Conservation (phyloP, 2,329 filamentous ascomycete species). For the Cadophora sp. region DNA sequence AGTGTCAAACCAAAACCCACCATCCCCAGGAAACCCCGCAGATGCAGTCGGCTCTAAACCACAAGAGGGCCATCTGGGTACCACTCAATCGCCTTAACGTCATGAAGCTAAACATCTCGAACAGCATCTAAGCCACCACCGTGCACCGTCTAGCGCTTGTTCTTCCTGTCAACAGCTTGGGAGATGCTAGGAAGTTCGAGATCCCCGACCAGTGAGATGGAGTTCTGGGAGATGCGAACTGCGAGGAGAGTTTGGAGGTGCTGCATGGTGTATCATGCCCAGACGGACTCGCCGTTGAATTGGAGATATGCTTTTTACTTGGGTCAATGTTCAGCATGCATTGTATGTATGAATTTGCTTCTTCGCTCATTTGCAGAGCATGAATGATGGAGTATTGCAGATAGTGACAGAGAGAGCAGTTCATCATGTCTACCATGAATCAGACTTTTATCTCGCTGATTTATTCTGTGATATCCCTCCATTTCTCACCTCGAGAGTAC, state of each 20-base stretch:
- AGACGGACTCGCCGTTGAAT: slow-evolving; percentile 6
- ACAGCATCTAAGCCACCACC: slow-evolving; percentile 21
- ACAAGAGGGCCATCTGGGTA: neutral
- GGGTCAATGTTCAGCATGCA: neutral
- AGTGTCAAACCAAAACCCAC: neutral
- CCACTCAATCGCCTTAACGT: slow-evolving; percentile 13
- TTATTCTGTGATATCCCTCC: neutral
- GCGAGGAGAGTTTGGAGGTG: slow-evolving; percentile 3
- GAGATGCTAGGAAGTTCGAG: neutral
- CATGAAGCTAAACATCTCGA: slow-evolving; percentile 2
- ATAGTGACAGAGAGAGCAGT: neutral
- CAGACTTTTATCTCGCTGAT: neutral
- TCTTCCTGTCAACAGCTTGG: slow-evolving; percentile 5
- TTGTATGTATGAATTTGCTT: too few relatives aligned
- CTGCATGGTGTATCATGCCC: slow-evolving; percentile 10
- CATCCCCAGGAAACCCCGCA: slow-evolving; percentile 12
- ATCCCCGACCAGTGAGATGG: neutral
- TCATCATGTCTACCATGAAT: neutral
- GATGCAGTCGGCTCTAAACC: slow-evolving; percentile 1
- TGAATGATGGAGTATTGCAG: neutral
- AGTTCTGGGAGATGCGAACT: neutral
- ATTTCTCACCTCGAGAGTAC: neutral
- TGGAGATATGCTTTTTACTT: neutral
- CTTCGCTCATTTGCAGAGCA: neutral
- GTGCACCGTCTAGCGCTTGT: slow-evolving; percentile 3